These are phyloP conservation scores for Argentina anserina DNA, from an alignment of 306 rosid species.

Conservation along the genomic window DNA sequence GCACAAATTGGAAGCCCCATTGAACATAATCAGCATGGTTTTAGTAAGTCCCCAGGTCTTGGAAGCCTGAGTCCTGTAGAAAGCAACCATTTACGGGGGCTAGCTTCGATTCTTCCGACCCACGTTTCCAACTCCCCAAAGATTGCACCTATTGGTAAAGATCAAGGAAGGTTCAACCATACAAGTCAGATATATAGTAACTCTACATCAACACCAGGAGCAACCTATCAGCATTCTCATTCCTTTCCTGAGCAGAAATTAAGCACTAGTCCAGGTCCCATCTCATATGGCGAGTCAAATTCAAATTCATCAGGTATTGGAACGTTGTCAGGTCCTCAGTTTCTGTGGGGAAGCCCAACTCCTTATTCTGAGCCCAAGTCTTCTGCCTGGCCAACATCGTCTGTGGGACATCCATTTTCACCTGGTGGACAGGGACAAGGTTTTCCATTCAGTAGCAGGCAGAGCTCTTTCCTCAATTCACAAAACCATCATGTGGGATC, in stretches of 20 bases:
- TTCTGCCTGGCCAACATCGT: conserved; percentile 66
- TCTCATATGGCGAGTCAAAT: conserved; percentile 51
- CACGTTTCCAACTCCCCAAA: conserved; percentile 61
- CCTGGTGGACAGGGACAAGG: conserved; percentile 75
- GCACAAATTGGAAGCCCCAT: conserved; percentile 73
- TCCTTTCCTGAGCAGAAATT: conserved; percentile 67
- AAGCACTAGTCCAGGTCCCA: conserved; percentile 61
- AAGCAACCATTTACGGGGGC: conserved; percentile 67
- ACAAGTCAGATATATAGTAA: conserved; percentile 43
- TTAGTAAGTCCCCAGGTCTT: conserved; percentile 65
- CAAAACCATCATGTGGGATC: conserved; percentile 76
- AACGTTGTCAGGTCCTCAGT: conserved; percentile 84
- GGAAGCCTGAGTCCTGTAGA: conserved; percentile 63
- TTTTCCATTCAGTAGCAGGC: conserved; percentile 45
- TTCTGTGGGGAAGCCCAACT: conserved; percentile 94
- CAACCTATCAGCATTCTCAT: conserved; percentile 53
- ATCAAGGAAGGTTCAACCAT: conserved; percentile 59
- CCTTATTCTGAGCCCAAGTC: conserved; percentile 60
- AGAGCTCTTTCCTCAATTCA: conserved; percentile 56
- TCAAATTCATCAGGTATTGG: conserved; percentile 66
- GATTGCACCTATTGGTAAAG: conserved; percentile 90
- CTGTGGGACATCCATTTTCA: conserved; percentile 57
- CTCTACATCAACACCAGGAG: conserved; percentile 50
- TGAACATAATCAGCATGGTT: conserved; percentile 60
- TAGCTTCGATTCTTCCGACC: conserved; percentile 78